These are phyloP conservation scores for Syncephalastrum monosporum DNA, from an alignment of 371 early-diverging fungal genomes.

Conservation along the genomic window DNA sequence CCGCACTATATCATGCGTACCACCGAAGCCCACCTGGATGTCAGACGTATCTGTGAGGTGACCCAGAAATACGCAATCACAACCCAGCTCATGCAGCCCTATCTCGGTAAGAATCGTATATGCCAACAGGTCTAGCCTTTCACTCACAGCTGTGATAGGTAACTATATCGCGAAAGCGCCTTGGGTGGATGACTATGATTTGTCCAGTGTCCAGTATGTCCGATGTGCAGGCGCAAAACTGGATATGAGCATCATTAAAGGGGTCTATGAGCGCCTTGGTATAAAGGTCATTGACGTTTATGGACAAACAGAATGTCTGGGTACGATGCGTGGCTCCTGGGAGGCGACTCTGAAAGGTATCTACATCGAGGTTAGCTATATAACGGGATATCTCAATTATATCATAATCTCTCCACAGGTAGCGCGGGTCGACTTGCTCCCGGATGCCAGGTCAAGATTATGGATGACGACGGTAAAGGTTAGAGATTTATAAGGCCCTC, in stretches of 20 bases:
- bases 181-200: too few species aligned
- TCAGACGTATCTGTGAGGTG: slow-evolving; percentile 50
- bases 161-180: slow-evolving; percentile 6
- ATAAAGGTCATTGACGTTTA: slow-evolving; percentile 42
- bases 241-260: too few species aligned
- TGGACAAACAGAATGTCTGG: slow-evolving; percentile 57
- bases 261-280: too few species aligned
- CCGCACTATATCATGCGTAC: slow-evolving; percentile 48
- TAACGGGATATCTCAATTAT: slow-evolving; percentile 7
- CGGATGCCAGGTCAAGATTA: slow-evolving; percentile 63
- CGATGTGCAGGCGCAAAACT: too few species aligned
- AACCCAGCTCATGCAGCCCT: slow-evolving; percentile 78
- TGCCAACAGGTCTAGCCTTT: slow-evolving; percentile 12
- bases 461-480: slow-evolving; percentile 60
- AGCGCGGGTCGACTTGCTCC: slow-evolving; percentile 70
- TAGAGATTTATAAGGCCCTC: too few species aligned
- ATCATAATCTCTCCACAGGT: slow-evolving; percentile 38
- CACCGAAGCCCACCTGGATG: slow-evolving; percentile 57
- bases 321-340: too few species aligned
- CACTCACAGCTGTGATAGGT: slow-evolving; percentile 41
- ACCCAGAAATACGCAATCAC: slow-evolving; percentile 61
- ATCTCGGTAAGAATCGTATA: slow-evolving; percentile 77
- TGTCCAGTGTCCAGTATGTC: too few species aligned
- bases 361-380: slow-evolving; percentile 32
- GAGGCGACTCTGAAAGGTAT: too few species aligned